Percentiles rank a stretch among this genome's conserved stretches.
Evolutionary conservation across 257 asterid genomes (phyloP).

Genomic region (Thymus mandschuricus): DNA sequence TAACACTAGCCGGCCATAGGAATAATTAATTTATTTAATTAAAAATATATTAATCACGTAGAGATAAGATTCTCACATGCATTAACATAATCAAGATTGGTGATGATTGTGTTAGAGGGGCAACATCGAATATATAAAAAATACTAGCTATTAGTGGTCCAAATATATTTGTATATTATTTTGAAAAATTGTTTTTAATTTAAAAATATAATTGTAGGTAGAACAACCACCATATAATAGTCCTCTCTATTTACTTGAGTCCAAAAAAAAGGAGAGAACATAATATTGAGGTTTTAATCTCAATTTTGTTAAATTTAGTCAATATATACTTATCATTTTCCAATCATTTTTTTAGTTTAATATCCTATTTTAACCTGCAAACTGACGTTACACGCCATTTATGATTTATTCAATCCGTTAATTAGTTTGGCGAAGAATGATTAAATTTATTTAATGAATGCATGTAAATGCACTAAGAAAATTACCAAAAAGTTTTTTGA

Average conservation of each 20-base stretch:
- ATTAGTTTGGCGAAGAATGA: neutral
- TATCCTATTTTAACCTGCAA: neutral
- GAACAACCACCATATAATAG: neutral
- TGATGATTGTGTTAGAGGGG: constrained; percentile 23
- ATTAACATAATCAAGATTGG: neutral
- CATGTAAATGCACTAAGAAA: neutral
- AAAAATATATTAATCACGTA: neutral
- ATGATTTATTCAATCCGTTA: neutral
- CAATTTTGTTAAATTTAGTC: neutral
- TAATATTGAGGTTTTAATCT: neutral
- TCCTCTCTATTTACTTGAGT: neutral
- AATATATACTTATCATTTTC: too few species aligned
- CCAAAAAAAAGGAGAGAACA: neutral
- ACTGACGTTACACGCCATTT: neutral
- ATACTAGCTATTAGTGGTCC: constrained; percentile 10
- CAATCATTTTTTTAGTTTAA: too few species aligned
- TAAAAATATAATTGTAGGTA: neutral
- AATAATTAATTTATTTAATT: neutral
- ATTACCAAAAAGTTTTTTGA: neutral
- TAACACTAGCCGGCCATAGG: too few species aligned
- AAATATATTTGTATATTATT: neutral
- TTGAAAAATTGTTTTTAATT: neutral
- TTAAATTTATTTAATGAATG: neutral
- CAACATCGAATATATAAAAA: constrained; percentile 13
- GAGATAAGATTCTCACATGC: constrained; percentile 1